Evolutionary conservation across 2,329 filamentous ascomycete genomes (phyloP).

Genomic region (Sarocladium oryzae): DNA sequence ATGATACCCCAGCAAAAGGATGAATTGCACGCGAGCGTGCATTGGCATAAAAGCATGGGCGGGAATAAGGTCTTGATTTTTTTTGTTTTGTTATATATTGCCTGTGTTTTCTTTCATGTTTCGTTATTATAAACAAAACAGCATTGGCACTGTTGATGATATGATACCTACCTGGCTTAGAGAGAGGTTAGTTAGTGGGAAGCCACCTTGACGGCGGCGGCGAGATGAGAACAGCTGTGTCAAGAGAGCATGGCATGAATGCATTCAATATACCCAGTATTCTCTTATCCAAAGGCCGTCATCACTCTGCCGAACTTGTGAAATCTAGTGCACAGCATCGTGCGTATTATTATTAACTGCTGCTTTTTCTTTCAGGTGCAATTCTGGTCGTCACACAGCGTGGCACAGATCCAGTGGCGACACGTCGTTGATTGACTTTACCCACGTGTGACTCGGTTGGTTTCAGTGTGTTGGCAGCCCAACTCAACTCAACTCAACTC

Average conservation of each 20-base stretch:
- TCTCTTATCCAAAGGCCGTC: no score
- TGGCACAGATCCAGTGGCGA: background rate
- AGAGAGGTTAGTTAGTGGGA: background rate
- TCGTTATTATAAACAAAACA: background rate
- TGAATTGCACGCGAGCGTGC: conserved; percentile 3
- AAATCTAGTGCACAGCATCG: no score
- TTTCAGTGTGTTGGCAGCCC: background rate
- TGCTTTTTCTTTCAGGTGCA: no score
- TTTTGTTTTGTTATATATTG: no score
- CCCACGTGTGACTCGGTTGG: background rate
- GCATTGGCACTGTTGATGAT: background rate
- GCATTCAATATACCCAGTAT: no score
- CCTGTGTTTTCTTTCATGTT: background rate
- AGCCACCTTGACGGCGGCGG: background rate
- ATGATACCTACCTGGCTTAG: background rate
- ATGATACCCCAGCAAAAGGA: background rate
- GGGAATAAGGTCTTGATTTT: background rate
- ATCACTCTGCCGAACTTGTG: no score
- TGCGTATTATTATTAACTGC: no score
- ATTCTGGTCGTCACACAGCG: no score
- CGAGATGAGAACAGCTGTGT: background rate
- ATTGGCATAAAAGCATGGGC: background rate
- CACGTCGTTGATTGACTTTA: background rate
- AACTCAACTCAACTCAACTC: background rate
- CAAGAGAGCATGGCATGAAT: background rate